These are phyloP conservation scores for Phytophthora sp. DNA, from an alignment of 352 stramenopile genomes.

Conservation along the genomic window DNA sequence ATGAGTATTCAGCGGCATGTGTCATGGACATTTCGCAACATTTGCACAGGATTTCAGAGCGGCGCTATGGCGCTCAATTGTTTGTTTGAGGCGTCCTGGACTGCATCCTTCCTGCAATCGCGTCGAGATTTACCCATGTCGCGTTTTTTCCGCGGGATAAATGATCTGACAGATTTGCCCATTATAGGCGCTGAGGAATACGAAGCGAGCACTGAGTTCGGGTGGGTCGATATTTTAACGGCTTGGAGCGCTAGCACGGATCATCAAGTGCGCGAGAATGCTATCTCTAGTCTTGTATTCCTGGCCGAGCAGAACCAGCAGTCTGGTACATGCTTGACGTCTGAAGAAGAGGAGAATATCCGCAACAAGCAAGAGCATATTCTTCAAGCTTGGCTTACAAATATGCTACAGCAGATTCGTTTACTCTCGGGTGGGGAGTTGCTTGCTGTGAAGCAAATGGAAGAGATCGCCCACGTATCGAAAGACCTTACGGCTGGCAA, in stretches of 20 bases:
- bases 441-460: constrained; percentile 79
- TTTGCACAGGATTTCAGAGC: constrained; percentile 67
- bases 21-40: constrained; percentile 61
- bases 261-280: constrained; percentile 62
- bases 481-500: constrained; percentile 80
- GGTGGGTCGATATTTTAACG: constrained; percentile 85
- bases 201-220: constrained; percentile 74
- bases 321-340: background rate
- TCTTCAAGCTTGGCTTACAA: constrained; percentile 79
- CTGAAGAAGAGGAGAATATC: constrained; percentile 23
- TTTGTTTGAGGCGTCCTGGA: constrained; percentile 45
- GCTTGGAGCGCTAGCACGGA: constrained; percentile 68
- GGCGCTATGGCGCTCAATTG: constrained; percentile 52
- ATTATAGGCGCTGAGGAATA: constrained; percentile 80
- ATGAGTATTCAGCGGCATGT: constrained; percentile 39
- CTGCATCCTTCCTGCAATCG: constrained; percentile 57
- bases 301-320: constrained; percentile 50
- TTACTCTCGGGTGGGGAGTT: constrained; percentile 65
- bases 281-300: constrained; percentile 70
- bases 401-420: constrained; percentile 76
- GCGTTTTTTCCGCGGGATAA: constrained; percentile 53
- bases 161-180: constrained; percentile 73
- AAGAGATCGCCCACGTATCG: constrained; percentile 76
- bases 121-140: constrained; percentile 73
- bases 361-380: constrained; percentile 61